These are phyloP conservation scores for Sechiopsis laciniata DNA, from an alignment of 306 rosid genomes.

Conservation along the genomic window DNA sequence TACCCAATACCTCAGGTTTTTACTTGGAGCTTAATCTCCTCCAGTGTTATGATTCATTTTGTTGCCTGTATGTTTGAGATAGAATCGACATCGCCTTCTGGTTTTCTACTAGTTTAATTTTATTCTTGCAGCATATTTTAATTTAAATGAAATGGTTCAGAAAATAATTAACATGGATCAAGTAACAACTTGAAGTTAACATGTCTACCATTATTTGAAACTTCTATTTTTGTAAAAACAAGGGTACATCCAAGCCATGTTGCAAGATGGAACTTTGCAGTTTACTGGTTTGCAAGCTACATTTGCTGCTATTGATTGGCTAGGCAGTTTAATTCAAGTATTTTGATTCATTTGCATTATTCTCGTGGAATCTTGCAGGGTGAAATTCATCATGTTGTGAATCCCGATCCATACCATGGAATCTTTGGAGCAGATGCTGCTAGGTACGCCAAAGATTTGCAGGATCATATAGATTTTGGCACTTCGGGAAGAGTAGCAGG, in stretches of 20 bases:
- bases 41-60: not conserved
- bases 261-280: not conserved
- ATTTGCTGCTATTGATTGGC: not conserved
- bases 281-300: not conserved
- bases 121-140: not conserved
- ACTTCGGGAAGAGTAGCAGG: conserved; percentile 80
- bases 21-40: not conserved
- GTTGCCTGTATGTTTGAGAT: conserved; percentile 9
- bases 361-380: conserved; percentile 41
- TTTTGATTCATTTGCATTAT: not conserved
- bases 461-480: conserved; percentile 78
- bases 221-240: not conserved
- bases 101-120: conserved; percentile 2
- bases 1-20: conserved; percentile 87
- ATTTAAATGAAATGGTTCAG: not conserved
- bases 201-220: not conserved
- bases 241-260: not conserved
- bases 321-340: not conserved
- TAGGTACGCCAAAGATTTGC: conserved; percentile 65
- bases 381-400: conserved; percentile 72
- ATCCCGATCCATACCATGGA: conserved; percentile 87
- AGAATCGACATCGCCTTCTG: conserved; percentile 8
- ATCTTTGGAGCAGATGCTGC: conserved; percentile 60
- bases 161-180: not conserved
- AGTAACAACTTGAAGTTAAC: not conserved